Evolutionary conservation across 1,284 basidiomycete species (phyloP).

Genomic region (Marasmius tenuissimus): DNA sequence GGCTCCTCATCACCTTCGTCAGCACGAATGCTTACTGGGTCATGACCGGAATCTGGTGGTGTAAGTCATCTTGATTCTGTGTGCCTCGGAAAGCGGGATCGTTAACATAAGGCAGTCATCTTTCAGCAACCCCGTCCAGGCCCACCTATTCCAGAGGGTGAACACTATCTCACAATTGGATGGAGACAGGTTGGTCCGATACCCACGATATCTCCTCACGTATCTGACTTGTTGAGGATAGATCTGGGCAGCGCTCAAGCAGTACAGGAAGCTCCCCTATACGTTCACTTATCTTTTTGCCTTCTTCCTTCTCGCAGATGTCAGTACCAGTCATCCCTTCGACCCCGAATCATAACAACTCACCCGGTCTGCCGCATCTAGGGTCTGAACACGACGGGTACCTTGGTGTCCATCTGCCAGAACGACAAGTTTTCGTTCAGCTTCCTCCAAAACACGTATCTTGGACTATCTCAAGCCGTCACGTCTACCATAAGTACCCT

Average conservation of each 20-base stretch:
- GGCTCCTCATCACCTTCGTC: slow-evolving; percentile 13
- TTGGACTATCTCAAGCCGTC: slow-evolving; percentile 71
- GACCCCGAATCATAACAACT: slow-evolving; percentile 1
- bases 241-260: slow-evolving; percentile 70
- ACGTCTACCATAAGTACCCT: slow-evolving; percentile 72
- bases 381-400: slow-evolving; percentile 79
- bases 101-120: slow-evolving; percentile 47
- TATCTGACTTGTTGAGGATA: slow-evolving; percentile 20
- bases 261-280: slow-evolving; percentile 71
- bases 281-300: slow-evolving; percentile 76
- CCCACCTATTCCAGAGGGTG: slow-evolving; percentile 69
- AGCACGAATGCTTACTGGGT: slow-evolving; percentile 79
- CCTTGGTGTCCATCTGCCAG: slow-evolving; percentile 74
- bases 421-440: slow-evolving; percentile 76
- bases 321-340: slow-evolving; percentile 27
- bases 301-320: slow-evolving; percentile 79
- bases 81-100: slow-evolving; percentile 3
- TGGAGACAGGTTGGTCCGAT: slow-evolving; percentile 68
- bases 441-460: slow-evolving; percentile 75
- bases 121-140: slow-evolving; percentile 77
- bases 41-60: slow-evolving; percentile 78
- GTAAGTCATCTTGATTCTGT: slow-evolving; percentile 38
- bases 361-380: slow-evolving; percentile 23
- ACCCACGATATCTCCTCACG: background rate
- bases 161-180: slow-evolving; percentile 72